phyloP scores from a whole-genome alignment of 345 rosid species.

The Schrenkiella parvula region DNA sequence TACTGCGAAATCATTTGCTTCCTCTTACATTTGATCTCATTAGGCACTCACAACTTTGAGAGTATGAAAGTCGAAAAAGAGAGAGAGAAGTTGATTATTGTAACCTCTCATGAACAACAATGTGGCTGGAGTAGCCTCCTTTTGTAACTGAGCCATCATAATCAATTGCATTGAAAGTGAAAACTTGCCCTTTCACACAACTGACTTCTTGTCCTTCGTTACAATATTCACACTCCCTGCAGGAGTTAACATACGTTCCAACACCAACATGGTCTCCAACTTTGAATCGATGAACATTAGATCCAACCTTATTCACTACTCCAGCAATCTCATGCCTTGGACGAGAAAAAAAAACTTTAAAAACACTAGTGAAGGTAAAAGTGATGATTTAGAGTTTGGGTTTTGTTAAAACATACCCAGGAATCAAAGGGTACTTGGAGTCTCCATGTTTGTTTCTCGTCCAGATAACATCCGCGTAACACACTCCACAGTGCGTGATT shows the following conservation, averaged over 20 bases:
- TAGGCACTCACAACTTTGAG: neutral
- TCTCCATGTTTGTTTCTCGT: conserved; percentile 55
- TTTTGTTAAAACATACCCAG: conserved; percentile 54
- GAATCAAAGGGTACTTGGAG: conserved; percentile 80
- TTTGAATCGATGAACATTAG: conserved; percentile 56
- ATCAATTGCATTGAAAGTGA: conserved; percentile 68
- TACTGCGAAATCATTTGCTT: neutral
- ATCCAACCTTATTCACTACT: conserved; percentile 71
- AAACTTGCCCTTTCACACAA: conserved; percentile 53
- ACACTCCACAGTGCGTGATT: conserved; percentile 88
- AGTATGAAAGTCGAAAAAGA: neutral
- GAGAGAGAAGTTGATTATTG: conserved; percentile 11
- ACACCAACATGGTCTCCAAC: conserved; percentile 86
- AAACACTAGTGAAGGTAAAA: neutral
- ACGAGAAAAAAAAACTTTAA: neutral
- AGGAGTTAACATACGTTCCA: conserved; percentile 84
- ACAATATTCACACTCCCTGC: conserved; percentile 74
- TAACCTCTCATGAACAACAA: conserved; percentile 73
- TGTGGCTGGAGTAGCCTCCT: conserved; percentile 81
- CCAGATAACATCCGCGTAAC: conserved; percentile 85
- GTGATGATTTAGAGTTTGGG: conserved; percentile 12
- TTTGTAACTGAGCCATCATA: conserved; percentile 69
- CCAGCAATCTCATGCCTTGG: conserved; percentile 88
- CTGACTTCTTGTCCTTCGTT: conserved; percentile 46
- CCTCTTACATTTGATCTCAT: neutral